phyloP scores from a whole-genome alignment of 2,329 filamentous ascomycete genomes.

The Botryotinia globosa region DNA sequence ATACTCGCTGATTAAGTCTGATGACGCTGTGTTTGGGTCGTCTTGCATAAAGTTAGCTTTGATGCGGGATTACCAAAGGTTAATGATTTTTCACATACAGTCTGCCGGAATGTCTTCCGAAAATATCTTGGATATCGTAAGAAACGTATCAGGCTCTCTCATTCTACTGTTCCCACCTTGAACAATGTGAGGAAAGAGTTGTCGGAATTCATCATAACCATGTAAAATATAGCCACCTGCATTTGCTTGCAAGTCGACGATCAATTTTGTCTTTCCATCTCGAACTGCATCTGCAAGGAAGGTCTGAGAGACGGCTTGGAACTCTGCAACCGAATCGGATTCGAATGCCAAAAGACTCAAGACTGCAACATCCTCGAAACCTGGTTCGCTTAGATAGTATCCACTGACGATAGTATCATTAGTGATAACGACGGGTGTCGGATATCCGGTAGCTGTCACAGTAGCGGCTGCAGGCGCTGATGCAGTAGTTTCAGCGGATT shows the following conservation, averaged over 20 bases:
- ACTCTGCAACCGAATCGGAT: conserved; percentile 30
- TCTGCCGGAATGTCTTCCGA: conserved; percentile 27
- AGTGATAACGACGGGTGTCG: conserved; percentile 29
- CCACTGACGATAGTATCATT: conserved; percentile 33
- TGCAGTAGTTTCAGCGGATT: background rate
- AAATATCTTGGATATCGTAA: conserved; percentile 29
- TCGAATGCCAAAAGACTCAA: conserved; percentile 34
- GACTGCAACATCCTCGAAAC: conserved; percentile 37
- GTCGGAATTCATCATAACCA: conserved; percentile 49
- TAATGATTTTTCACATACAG: conserved; percentile 13
- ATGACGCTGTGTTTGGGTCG: conserved; percentile 30
- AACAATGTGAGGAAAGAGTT: conserved; percentile 39
- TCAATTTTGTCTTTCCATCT: conserved; percentile 54
- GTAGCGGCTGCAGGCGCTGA: conserved; percentile 21
- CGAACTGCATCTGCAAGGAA: conserved; percentile 48
- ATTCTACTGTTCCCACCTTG: conserved; percentile 34
- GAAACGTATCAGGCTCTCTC: conserved; percentile 30
- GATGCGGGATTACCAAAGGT: too few relatives aligned
- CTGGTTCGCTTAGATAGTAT: conserved; percentile 35
- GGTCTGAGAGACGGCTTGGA: conserved; percentile 33
- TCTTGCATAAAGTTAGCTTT: conserved; percentile 20
- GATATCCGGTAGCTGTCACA: conserved; percentile 31
- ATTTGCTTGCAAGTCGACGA: conserved; percentile 63
- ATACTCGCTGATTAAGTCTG: conserved; percentile 25
- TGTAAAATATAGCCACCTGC: conserved; percentile 52